Evolutionary conservation across 345 rosid species (phyloP).

Genomic region (Eucalyptus leucophloia): DNA sequence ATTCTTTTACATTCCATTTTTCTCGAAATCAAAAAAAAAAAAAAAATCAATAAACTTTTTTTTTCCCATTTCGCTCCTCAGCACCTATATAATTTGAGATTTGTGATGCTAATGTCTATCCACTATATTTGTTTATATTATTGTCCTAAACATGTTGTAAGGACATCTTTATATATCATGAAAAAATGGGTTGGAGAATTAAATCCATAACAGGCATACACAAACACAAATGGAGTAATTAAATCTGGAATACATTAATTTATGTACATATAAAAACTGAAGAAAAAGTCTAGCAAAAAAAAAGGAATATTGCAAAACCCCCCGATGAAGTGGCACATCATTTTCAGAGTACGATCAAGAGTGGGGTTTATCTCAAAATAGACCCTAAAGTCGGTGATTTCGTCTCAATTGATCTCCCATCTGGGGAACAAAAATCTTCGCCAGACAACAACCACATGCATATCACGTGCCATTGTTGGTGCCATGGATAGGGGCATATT

Average conservation of each 20-base stretch:
- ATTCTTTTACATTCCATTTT: neutral
- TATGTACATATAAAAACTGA: neutral
- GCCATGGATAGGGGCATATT: neutral
- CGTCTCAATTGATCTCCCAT: neutral
- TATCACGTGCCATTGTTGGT: neutral
- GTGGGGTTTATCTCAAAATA: neutral
- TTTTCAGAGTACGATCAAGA: neutral
- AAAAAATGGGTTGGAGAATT: neutral
- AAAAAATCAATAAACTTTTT: neutral
- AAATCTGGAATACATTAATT: too few species aligned
- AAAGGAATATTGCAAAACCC: neutral
- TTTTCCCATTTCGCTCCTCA: too few species aligned
- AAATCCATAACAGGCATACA: neutral
- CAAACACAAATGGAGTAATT: neutral
- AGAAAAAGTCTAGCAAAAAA: neutral
- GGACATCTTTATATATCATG: neutral
- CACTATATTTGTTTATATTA: too few species aligned
- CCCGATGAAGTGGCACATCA: neutral
- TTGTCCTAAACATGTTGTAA: neutral
- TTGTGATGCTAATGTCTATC: too few species aligned
- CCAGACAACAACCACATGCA: too few species aligned
- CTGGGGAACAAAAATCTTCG: neutral
- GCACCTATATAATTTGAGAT: too few species aligned
- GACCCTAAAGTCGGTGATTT: neutral
- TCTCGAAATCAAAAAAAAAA: rapidly evolving